These are phyloP conservation scores for Botryobasidium botryosum DNA, from an alignment of 768 basidiomycete species.

Conservation along the genomic window DNA sequence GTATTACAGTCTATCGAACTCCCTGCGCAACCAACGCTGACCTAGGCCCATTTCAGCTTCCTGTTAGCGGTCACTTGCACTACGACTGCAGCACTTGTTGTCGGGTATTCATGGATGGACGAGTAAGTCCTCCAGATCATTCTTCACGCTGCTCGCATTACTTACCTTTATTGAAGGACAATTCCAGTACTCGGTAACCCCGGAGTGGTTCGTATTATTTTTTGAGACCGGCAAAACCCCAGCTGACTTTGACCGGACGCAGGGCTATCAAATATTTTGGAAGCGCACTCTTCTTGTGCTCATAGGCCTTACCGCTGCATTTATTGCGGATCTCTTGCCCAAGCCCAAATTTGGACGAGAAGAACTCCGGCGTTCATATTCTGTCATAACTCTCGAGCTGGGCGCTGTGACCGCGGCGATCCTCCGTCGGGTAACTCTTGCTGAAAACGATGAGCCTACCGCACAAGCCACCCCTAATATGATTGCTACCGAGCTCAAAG, in stretches of 20 bases:
- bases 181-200: not conserved
- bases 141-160: no score
- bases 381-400: not conserved
- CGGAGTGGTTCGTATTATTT: no score
- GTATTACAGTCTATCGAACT: not conserved
- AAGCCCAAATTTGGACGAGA: slow-evolving; percentile 6
- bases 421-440: not conserved
- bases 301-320: slow-evolving; percentile 5
- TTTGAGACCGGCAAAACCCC: no score
- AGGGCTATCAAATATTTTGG: slow-evolving; percentile 3
- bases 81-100: slow-evolving; percentile 1
- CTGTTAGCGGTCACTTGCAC: slow-evolving; percentile 3
- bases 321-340: slow-evolving; percentile 6
- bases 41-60: not conserved
- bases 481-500: not conserved
- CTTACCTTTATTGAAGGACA: not conserved
- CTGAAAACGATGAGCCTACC: not conserved
- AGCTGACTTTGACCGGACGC: no score
- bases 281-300: slow-evolving; percentile 1
- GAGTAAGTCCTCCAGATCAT: not conserved
- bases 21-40: not conserved
- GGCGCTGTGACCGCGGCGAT: slow-evolving; percentile 3
- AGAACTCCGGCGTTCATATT: slow-evolving; percentile 2
- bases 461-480: not conserved
- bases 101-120: slow-evolving; percentile 8